Evolutionary conservation across 192 early-diverging fungal species (phyloP).

Genomic region (Diversispora epigaea): DNA sequence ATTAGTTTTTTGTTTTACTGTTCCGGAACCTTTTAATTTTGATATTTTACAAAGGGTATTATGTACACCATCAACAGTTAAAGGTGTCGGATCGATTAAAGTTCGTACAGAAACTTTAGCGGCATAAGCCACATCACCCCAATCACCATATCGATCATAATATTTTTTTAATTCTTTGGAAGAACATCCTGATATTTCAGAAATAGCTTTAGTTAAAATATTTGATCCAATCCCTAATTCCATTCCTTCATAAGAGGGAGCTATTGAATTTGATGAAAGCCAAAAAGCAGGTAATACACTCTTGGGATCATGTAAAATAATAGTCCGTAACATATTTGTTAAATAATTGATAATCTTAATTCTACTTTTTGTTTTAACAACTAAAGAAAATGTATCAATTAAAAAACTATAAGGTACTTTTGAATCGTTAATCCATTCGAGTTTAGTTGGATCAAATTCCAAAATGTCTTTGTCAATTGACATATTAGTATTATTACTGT

Average conservation of each 20-base stretch:
- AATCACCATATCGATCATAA: constrained; percentile 38
- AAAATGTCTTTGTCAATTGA: neutral
- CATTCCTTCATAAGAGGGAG: constrained; percentile 37
- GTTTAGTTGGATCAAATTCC: constrained; percentile 13
- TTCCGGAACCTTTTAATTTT: constrained; percentile 32
- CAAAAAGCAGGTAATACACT: constrained; percentile 38
- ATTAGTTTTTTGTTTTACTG: constrained; percentile 43
- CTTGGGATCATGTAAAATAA: constrained; percentile 32
- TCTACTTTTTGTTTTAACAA: constrained; percentile 28
- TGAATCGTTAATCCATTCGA: neutral
- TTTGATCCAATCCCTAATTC: constrained; percentile 40
- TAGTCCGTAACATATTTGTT: constrained; percentile 37
- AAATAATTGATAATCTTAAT: constrained; percentile 27
- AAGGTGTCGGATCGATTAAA: constrained; percentile 32
- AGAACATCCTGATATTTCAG: constrained; percentile 25
- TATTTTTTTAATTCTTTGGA: constrained; percentile 28
- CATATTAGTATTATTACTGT: neutral
- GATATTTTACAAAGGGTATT: constrained; percentile 28
- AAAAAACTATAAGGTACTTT: constrained; percentile 31
- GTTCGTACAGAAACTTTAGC: constrained; percentile 39
- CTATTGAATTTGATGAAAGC: constrained; percentile 41
- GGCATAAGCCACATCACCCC: constrained; percentile 38
- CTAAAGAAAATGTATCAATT: constrained; percentile 17
- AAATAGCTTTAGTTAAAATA: constrained; percentile 35
- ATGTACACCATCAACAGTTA: constrained; percentile 33